These are phyloP conservation scores for Digitaria exilis DNA, from an alignment of 202 grass and related monocot genomes.

Conservation along the genomic window DNA sequence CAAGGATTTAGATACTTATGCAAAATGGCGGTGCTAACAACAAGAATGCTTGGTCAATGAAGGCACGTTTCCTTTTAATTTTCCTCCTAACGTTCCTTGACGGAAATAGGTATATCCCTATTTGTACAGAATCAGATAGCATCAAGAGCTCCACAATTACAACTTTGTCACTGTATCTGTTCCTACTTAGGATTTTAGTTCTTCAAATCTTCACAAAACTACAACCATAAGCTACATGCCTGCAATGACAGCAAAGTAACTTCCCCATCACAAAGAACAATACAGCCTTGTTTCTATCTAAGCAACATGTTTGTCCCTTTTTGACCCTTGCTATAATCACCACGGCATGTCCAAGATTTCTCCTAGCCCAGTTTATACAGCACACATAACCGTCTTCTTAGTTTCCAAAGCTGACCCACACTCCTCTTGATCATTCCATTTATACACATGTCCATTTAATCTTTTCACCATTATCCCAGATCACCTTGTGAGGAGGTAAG, in stretches of 20 bases:
- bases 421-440: neutral
- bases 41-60: neutral
- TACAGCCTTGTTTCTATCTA: neutral
- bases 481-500: neutral
- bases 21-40: slow-evolving; percentile 18
- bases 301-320: slow-evolving; percentile 17
- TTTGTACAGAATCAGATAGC: neutral
- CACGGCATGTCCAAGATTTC: neutral
- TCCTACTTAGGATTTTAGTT: neutral
- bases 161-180: neutral
- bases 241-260: neutral
- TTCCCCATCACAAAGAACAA: neutral
- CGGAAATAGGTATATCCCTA: neutral
- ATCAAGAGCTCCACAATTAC: neutral
- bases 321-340: slow-evolving; percentile 32
- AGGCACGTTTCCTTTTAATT: slow-evolving; percentile 2
- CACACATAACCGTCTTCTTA: slow-evolving; percentile 28
- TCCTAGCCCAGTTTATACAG: slow-evolving; percentile 7
- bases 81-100: neutral
- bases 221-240: neutral
- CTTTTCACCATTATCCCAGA: neutral
- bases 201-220: neutral
- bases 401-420: slow-evolving; percentile 23
- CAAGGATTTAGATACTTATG: neutral
- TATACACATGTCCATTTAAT: slow-evolving; percentile 6